Evolutionary conservation across 306 rosid genomes (phyloP).

Genomic region (Rosa persica): DNA sequence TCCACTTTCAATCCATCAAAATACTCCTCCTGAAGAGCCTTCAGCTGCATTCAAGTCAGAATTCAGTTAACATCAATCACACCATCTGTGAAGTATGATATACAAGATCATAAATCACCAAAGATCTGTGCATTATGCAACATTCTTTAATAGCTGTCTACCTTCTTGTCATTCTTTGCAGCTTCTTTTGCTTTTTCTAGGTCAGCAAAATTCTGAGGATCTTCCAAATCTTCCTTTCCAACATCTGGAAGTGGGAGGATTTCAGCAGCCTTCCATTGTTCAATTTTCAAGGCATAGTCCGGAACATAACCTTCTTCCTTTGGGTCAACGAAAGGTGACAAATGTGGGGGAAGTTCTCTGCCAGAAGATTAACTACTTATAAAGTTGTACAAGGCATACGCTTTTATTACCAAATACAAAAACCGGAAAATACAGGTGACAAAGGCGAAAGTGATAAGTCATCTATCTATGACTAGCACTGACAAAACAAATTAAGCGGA

Average conservation of each 20-base stretch:
- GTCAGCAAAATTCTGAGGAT: slow-evolving; percentile 67
- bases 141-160: slow-evolving; percentile 15
- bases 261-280: slow-evolving; percentile 71
- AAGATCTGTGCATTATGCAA: neutral
- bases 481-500: neutral
- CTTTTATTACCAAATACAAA: neutral
- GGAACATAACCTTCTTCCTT: slow-evolving; percentile 86
- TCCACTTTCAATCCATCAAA: slow-evolving; percentile 78
- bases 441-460: neutral
- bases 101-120: neutral
- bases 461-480: neutral
- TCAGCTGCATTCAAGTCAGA: slow-evolving; percentile 52
- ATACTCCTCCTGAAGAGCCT: slow-evolving; percentile 62
- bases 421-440: neutral
- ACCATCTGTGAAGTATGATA: neutral
- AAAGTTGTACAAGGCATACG: neutral
- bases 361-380: slow-evolving; percentile 18
- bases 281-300: slow-evolving; percentile 83
- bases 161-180: slow-evolving; percentile 72
- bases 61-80: slow-evolving; percentile 23
- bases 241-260: slow-evolving; percentile 78
- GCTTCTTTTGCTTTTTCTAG: slow-evolving; percentile 83
- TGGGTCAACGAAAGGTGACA: slow-evolving; percentile 86
- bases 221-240: slow-evolving; percentile 71
- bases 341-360: slow-evolving; percentile 88